Evolutionary conservation across 78 protist genomes (phyloP).

Genomic region (Guillardia theta): DNA sequence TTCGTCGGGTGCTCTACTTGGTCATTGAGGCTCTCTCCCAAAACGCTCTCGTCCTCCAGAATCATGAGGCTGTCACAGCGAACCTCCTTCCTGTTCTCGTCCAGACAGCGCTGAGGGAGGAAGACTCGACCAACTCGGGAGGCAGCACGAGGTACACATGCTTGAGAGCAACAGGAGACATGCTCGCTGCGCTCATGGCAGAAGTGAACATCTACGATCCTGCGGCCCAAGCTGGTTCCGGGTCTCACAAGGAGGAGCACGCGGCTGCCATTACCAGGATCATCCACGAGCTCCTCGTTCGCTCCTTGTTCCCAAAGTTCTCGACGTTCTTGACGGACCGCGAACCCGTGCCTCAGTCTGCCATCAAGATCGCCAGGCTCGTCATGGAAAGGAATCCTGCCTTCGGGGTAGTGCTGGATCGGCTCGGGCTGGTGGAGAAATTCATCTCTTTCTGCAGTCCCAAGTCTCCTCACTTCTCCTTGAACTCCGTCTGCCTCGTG

Average conservation of each 20-base stretch:
- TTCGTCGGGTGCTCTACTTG: background rate
- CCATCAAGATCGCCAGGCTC: background rate
- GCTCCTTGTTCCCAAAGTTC: background rate
- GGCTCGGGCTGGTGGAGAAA: background rate
- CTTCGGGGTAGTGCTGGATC: background rate
- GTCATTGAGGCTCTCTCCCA: background rate
- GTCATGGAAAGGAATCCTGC: background rate
- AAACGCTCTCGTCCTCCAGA: background rate
- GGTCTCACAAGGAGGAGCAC: background rate
- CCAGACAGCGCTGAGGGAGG: background rate
- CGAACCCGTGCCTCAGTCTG: background rate
- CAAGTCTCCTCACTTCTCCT: background rate
- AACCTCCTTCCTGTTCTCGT: background rate
- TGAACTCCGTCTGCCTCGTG: background rate
- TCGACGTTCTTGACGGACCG: background rate
- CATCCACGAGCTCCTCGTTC: background rate
- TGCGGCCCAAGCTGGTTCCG: background rate
- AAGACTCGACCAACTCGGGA: background rate
- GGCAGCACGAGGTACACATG: background rate
- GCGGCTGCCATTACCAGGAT: background rate
- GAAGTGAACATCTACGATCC: background rate
- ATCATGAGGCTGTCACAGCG: background rate
- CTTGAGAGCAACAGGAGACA: background rate
- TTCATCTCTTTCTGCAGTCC: background rate
- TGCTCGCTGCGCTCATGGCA: background rate